Conservation (phyloP, 495 filamentous ascomycete species). For the Penicillium simplicissimum region DNA sequence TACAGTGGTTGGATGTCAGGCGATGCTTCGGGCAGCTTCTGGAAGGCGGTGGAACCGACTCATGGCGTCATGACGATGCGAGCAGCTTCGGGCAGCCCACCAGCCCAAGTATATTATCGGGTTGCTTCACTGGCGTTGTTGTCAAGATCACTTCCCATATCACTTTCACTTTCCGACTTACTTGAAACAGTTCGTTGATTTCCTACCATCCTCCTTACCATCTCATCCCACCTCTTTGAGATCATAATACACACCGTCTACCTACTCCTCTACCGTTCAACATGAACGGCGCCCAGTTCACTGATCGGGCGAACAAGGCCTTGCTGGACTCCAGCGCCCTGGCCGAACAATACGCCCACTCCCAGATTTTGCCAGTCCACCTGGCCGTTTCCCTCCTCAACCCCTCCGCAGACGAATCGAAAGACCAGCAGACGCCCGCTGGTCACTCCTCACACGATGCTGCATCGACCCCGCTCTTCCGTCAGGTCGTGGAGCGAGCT, state of each 20-base stretch:
- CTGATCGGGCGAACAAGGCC: constrained; percentile 85
- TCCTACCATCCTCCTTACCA: not conserved
- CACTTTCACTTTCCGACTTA: not conserved
- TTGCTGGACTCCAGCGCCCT: constrained; percentile 81
- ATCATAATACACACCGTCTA: constrained; percentile 5
- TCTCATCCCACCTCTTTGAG: constrained; percentile 12
- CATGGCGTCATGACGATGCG: constrained; percentile 35
- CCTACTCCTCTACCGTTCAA: constrained; percentile 27
- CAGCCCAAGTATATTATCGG: constrained; percentile 35
- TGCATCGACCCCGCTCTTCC: constrained; percentile 71
- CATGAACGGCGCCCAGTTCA: constrained; percentile 67
- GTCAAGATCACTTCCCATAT: not conserved
- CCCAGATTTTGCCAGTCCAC: constrained; percentile 85
- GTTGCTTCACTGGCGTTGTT: not conserved
- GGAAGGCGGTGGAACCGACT: constrained; percentile 45
- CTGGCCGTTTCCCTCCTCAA: constrained; percentile 87
- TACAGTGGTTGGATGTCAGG: not conserved
- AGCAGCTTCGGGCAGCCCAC: constrained; percentile 26
- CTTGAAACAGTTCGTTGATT: not conserved
- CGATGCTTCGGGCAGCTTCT: constrained; percentile 28
- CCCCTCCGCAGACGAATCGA: constrained; percentile 72
- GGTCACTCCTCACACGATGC: constrained; percentile 58
- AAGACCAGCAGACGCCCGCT: constrained; percentile 70
- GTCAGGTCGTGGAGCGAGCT: constrained; percentile 90
- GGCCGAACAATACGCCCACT: constrained; percentile 83